Base-by-base conservation (phyloP, 345 rosid genomes). In the Theobroma cacao region DNA sequence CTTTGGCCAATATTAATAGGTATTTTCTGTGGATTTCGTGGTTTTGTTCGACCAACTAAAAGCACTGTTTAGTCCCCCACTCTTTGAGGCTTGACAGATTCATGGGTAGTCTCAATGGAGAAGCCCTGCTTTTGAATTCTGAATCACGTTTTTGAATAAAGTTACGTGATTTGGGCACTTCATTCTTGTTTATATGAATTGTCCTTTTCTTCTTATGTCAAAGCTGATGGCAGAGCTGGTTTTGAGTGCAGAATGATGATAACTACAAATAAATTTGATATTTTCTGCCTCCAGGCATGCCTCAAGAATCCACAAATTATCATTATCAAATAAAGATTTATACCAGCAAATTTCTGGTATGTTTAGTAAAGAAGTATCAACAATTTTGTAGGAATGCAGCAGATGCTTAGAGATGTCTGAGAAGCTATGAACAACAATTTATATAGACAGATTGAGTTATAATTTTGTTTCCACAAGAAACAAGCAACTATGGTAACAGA, bases 171-270 rank as follows among this genome's bases (percentile, higher is more conserved):
- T 47, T 24, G 47, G 13, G 34, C 79, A 41, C 18, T 58, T 58
- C 81, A 48, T 30, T 68, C 15, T 30, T 34, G 64, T 48, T 60
- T 28, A 60, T 20, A 17, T 36, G 47, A 67, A 13, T 15, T 75
- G 82, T 69, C 79, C 8, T 69, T 78, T 41, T 82, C 84, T 48
- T 28, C 17, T 20, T 28, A 18, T 40, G 78, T 34, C 48, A 61
- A 61, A 30, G 38, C 18, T 30, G 6, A 47, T 30, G 40, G 3
- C 59, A 70, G 48, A 30, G 26, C 74, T 70, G 41, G 41, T 48
- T 30, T 33, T 71, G 60, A 7, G 28, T 70, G 40, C 41, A 68
- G 53, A 43, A 41, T 67, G 33, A 65, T 65, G 48, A 7, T 65
- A 38, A n/a, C 67, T 18, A n/a, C 45, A 38, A 43, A 13, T 8